phyloP scores from a whole-genome alignment of 257 asterid species.

The Cruciata laevipes region DNA sequence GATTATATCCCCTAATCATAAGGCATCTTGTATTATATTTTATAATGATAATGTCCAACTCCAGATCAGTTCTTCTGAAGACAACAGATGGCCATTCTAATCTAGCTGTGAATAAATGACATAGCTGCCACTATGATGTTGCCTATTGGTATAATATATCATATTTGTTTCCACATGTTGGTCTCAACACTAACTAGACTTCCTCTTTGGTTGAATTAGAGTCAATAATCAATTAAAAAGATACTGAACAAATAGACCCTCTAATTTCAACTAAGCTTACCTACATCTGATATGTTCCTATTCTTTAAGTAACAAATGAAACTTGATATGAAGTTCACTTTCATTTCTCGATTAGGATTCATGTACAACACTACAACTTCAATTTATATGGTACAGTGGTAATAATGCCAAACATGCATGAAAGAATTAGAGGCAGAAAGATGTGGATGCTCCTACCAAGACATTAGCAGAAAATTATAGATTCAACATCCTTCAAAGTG shows the following conservation, averaged over 20 bases:
- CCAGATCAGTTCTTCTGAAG: neutral
- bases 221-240: neutral
- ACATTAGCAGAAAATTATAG: neutral
- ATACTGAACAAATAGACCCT: neutral
- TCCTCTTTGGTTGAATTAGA: neutral
- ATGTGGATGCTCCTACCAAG: neutral
- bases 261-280: neutral
- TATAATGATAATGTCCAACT: neutral
- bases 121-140: neutral
- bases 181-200: neutral
- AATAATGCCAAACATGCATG: neutral
- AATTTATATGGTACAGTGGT: neutral
- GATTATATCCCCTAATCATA: neutral
- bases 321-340: neutral
- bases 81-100: neutral
- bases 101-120: neutral
- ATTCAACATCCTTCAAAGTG: neutral
- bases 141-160: neutral
- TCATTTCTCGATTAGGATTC: neutral
- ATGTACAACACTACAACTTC: neutral
- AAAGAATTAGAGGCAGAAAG: neutral
- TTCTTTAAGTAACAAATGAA: neutral
- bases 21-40: neutral
- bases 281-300: neutral
- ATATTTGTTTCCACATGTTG: neutral